These are phyloP conservation scores for Aspergillus nomiae DNA, from an alignment of 2,329 filamentous ascomycete genomes.

Conservation along the genomic window DNA sequence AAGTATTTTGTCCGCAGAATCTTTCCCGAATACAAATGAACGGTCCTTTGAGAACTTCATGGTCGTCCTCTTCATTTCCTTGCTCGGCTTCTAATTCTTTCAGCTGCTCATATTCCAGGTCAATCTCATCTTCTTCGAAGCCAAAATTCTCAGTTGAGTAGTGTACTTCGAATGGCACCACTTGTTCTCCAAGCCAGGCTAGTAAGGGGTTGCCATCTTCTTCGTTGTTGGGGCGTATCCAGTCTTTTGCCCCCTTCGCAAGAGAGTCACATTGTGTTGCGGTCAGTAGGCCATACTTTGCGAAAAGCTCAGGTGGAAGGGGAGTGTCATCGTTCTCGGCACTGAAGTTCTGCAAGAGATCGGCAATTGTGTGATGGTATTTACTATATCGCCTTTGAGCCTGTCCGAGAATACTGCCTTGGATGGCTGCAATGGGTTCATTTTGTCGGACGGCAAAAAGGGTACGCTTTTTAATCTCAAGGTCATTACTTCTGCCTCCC, in stretches of 20 bases:
- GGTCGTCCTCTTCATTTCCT: constrained; percentile 55
- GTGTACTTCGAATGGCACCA: constrained; percentile 48
- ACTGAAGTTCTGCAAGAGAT: constrained; percentile 48
- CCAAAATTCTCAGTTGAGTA: constrained; percentile 53
- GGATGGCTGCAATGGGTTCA: constrained; percentile 33
- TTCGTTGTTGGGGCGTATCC: constrained; percentile 39
- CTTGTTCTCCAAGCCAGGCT: constrained; percentile 60
- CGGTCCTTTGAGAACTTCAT: constrained; percentile 53
- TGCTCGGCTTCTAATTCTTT: constrained; percentile 63
- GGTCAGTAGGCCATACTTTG: constrained; percentile 60
- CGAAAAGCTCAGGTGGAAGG: constrained; percentile 58
- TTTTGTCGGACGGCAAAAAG: constrained; percentile 62
- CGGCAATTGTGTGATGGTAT: constrained; percentile 44
- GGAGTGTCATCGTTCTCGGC: constrained; percentile 41
- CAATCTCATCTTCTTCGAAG: constrained; percentile 61
- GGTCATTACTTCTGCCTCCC: constrained; percentile 69
- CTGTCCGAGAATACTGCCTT: constrained; percentile 43
- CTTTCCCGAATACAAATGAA: constrained; percentile 47
- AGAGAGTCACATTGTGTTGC: constrained; percentile 66
- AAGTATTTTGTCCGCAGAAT: constrained; percentile 31
- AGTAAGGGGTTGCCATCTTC: constrained; percentile 44
- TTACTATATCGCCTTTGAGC: constrained; percentile 47
- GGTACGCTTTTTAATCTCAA: constrained; percentile 65
- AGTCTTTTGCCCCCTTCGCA: constrained; percentile 48
- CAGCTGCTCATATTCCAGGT: constrained; percentile 63